Conservation (phyloP, 2,329 filamentous ascomycete species). For the Leptodontidium sp. region DNA sequence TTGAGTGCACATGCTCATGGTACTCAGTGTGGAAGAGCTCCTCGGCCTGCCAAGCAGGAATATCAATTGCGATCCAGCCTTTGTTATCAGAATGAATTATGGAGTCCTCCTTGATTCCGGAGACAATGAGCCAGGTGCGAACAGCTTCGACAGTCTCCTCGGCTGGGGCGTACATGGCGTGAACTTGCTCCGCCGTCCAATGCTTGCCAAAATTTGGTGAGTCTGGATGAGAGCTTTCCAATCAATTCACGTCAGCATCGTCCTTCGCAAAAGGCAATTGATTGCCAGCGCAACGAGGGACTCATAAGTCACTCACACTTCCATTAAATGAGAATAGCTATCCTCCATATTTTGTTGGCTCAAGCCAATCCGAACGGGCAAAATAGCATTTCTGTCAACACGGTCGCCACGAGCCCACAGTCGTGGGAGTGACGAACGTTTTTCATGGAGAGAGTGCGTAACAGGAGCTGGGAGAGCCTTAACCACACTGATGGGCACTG, state of each 20-base stretch:
- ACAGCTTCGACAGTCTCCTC: conserved; percentile 46
- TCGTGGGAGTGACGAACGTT: conserved; percentile 24
- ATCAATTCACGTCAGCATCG: neutral
- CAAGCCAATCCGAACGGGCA: conserved; percentile 38
- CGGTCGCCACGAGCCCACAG: conserved; percentile 29
- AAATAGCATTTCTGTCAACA: conserved; percentile 31
- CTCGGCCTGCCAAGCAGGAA: conserved; percentile 47
- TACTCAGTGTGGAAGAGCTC: conserved; percentile 48
- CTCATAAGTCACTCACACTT: conserved; percentile 32
- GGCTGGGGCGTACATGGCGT: conserved; percentile 47
- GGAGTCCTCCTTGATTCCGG: conserved; percentile 47
- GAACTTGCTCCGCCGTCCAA: conserved; percentile 46
- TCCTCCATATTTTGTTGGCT: conserved; percentile 35
- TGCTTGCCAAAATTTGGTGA: conserved; percentile 49
- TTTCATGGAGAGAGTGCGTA: conserved; percentile 33
- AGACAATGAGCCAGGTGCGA: conserved; percentile 46
- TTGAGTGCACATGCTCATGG: conserved; percentile 46
- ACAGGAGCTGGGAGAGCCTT: conserved; percentile 30
- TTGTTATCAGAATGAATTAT: too few species aligned
- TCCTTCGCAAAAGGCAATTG: too few species aligned
- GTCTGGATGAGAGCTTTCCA: conserved; percentile 40
- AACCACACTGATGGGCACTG: conserved; percentile 13
- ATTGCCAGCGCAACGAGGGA: too few species aligned
- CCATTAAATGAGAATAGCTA: conserved; percentile 36
- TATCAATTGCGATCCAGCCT: conserved; percentile 47